phyloP scores from a whole-genome alignment of 2,329 filamentous ascomycete species.

The Periconia digitata region DNA sequence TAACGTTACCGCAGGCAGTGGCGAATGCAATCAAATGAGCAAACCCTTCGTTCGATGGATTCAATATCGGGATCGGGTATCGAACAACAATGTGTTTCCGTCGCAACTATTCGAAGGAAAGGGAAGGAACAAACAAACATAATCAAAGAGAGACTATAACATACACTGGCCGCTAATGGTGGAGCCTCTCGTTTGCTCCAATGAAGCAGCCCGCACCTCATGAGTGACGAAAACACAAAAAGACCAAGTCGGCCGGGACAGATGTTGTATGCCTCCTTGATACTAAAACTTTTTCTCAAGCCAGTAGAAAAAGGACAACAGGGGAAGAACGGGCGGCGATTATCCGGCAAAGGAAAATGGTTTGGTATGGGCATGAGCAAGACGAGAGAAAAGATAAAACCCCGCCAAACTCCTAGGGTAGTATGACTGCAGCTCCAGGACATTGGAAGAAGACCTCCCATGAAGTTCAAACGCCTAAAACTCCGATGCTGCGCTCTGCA shows the following conservation, averaged over 20 bases:
- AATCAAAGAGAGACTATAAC: slow-evolving; percentile 24
- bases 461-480: slow-evolving; percentile 36
- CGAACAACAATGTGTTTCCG: background rate
- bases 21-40: background rate
- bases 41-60: background rate
- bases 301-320: slow-evolving; percentile 9
- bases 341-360: slow-evolving; percentile 8
- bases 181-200: background rate
- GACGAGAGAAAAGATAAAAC: background rate
- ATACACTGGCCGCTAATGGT: slow-evolving; percentile 16
- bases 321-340: slow-evolving; percentile 7
- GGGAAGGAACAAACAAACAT: background rate
- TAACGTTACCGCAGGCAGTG: background rate
- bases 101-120: background rate
- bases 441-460: slow-evolving; percentile 20
- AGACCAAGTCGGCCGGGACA: background rate
- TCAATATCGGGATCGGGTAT: background rate
- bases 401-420: slow-evolving; percentile 20
- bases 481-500: slow-evolving; percentile 43
- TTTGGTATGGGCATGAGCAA: slow-evolving; percentile 5
- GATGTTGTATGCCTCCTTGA: background rate
- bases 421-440: slow-evolving; percentile 20
- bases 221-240: slow-evolving; percentile 6
- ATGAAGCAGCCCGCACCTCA: background rate
- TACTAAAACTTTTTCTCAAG: slow-evolving; percentile 17